phyloP scores from a whole-genome alignment of 192 early-diverging fungal genomes.

The Spinellus fusiger region DNA sequence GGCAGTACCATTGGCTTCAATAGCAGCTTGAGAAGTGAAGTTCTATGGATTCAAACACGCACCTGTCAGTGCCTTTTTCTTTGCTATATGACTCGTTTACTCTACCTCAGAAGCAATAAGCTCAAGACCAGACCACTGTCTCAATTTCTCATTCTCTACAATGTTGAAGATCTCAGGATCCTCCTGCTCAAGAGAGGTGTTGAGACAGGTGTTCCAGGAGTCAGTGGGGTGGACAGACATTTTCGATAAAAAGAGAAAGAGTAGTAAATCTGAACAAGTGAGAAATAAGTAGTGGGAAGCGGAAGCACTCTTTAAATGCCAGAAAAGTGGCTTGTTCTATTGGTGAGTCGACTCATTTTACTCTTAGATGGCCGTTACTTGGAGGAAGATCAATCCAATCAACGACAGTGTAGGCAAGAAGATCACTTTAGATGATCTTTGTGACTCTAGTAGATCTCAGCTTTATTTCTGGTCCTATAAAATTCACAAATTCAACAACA shows the following conservation, averaged over 20 bases:
- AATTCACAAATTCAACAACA: too few species aligned
- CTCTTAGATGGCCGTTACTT: too few species aligned
- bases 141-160: constrained; percentile 95
- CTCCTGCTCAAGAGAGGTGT: constrained; percentile 85
- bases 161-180: constrained; percentile 92
- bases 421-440: too few species aligned
- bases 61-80: not conserved
- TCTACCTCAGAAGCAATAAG: constrained; percentile 96
- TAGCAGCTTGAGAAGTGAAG: constrained; percentile 98
- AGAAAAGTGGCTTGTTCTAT: too few species aligned
- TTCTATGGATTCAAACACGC: constrained; percentile 54
- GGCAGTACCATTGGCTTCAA: constrained; percentile 98
- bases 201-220: constrained; percentile 71
- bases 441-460: too few species aligned
- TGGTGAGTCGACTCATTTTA: too few species aligned
- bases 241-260: not conserved
- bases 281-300: not conserved
- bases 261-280: not conserved
- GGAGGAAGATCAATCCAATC: too few species aligned
- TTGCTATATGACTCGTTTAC: not conserved
- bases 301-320: too few species aligned
- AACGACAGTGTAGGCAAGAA: too few species aligned
- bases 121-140: constrained; percentile 97
- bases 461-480: too few species aligned
- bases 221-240: constrained; percentile 34